Evolutionary conservation across 1,284 basidiomycete species (phyloP), one percentile per base, ranked within the genome.

Genomic region (Acaromyces ingoldii): DNA sequence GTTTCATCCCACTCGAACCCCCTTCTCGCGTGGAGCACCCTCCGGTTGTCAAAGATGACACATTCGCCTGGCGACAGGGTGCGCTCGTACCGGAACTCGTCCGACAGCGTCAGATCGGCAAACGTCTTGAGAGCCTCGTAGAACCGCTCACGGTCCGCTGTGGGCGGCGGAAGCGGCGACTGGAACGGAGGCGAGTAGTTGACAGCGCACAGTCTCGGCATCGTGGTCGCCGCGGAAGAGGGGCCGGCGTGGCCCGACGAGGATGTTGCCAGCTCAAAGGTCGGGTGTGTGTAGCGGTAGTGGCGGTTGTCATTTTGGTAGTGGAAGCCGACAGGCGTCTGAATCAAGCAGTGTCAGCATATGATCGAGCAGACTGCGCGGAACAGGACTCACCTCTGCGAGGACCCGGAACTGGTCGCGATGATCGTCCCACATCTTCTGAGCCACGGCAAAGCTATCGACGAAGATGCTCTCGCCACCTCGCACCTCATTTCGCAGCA

Each of bases 151-250:
- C 62, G 50, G 47, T 62, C 47, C n/a, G 51, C 49, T 19, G 30
- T 28, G 0, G 53, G 53, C 26, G 76, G 58, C 1, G 75, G 67
- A 6, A 76, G 45, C 0, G 88, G 88, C 0, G 87, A 89, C 78
- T 96, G 91, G 81, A 97, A 98, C 0, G 92, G 93, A 0, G 93
- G 93, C 3, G 88, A 87, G 77, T 95, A 97, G 77, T 92, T 95
- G 71, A 97, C 82, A 1, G 69, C 67, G 22, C 55, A 62, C 26
- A 73, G 53, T 21, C 70, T 57, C 9, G 70, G 70, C 70, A 72
- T 72, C 7, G 13, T 31, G 22, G 21, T 37, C 9, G 42, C 40
- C 39, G 57, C 54, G n/a, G n/a, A n/a, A n/a, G n/a, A n/a, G n/a
- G n/a, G n/a, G 15, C 50, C 51, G 13, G 26, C 31, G 33, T 67